Evolutionary conservation across 2,329 filamentous ascomycete species (phyloP).

Genomic region (Reticulascus tulasneorum): DNA sequence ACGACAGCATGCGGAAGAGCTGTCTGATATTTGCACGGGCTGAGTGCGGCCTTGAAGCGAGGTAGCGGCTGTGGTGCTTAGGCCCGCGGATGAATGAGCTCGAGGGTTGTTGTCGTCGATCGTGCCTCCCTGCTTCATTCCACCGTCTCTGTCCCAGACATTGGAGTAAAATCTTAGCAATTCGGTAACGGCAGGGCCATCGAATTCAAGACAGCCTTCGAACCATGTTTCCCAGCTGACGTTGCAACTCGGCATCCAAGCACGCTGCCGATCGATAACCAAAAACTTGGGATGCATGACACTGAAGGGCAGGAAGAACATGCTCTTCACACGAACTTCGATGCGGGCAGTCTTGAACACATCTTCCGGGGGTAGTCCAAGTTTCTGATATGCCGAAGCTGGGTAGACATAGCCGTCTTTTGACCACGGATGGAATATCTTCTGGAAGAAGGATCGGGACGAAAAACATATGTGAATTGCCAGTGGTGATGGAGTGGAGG

Average conservation of each 20-base stretch:
- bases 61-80: too few species aligned
- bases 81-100: too few species aligned
- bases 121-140: background rate
- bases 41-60: background rate
- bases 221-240: slow-evolving; percentile 88
- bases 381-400: slow-evolving; percentile 53
- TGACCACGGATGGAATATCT: slow-evolving; percentile 68
- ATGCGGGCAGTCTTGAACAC: slow-evolving; percentile 54
- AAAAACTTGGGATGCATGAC: slow-evolving; percentile 89
- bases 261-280: slow-evolving; percentile 62
- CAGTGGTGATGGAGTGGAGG: slow-evolving; percentile 38
- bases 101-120: too few species aligned
- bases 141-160: slow-evolving; percentile 54
- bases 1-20: slow-evolving; percentile 6
- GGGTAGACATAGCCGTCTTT: slow-evolving; percentile 58
- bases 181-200: slow-evolving; percentile 56
- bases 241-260: slow-evolving; percentile 76
- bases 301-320: slow-evolving; percentile 76
- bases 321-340: slow-evolving; percentile 67
- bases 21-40: slow-evolving; percentile 1
- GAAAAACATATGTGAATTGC: slow-evolving; percentile 74
- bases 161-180: slow-evolving; percentile 62
- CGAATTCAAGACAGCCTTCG: slow-evolving; percentile 68
- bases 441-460: slow-evolving; percentile 67
- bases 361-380: slow-evolving; percentile 59